These are phyloP conservation scores for Scenedesmus sp. DNA, from an alignment of 163 green algal genomes.

Conservation along the genomic window DNA sequence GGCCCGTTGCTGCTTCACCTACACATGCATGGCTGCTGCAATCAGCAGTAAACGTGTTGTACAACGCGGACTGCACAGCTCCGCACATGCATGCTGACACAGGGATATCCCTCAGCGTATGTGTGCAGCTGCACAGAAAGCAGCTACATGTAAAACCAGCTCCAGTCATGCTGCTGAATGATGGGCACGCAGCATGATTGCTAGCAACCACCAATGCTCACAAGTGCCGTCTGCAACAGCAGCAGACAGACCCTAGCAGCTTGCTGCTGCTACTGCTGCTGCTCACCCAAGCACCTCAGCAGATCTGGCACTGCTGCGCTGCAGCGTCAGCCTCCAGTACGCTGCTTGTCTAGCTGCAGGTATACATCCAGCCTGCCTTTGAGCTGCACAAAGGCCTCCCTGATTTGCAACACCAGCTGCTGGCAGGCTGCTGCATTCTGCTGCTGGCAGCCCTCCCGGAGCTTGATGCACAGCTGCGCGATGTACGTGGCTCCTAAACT, in stretches of 20 bases:
- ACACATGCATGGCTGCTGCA: conserved; percentile 9
- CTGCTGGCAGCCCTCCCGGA: conserved; percentile 79
- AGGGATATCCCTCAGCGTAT: background rate
- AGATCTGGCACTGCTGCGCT: background rate
- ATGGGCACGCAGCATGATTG: background rate
- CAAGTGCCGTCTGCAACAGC: background rate
- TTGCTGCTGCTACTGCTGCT: background rate
- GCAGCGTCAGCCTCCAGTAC: conserved; percentile 51
- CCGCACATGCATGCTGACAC: background rate
- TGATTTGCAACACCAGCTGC: conserved; percentile 68
- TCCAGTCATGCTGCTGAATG: background rate
- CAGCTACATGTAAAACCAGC: background rate
- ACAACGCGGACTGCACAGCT: background rate
- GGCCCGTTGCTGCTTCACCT: background rate
- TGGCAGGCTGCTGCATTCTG: conserved; percentile 69
- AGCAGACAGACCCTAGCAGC: background rate
- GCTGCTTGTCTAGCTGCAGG: conserved; percentile 75
- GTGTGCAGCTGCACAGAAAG: background rate
- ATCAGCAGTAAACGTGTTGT: background rate
- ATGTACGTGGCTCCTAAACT: conserved; percentile 82
- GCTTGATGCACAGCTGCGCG: conserved; percentile 75
- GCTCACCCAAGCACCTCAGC: background rate
- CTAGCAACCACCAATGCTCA: background rate
- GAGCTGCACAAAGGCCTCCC: conserved; percentile 66
- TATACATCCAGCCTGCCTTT: conserved; percentile 71